Evolutionary conservation across 1,139 yeast species (phyloP).

Genomic region (Taphrina pruni): DNA sequence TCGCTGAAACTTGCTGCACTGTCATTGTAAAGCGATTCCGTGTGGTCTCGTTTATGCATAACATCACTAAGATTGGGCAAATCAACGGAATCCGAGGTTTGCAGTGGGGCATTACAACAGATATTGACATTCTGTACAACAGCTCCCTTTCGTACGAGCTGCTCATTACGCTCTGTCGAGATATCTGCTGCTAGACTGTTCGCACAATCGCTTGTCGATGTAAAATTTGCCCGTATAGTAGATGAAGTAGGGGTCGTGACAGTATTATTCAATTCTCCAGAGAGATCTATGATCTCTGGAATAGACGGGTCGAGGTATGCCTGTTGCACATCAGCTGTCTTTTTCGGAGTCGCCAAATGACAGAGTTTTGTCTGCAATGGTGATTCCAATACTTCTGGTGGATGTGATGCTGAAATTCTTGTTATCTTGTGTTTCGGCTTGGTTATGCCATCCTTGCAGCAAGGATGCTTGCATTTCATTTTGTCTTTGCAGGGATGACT

Average conservation of each 20-base stretch:
- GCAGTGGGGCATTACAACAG: background rate
- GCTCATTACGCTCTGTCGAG: too few species aligned
- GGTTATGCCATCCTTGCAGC: constrained; percentile 25
- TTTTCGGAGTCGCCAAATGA: too few species aligned
- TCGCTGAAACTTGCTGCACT: too few species aligned
- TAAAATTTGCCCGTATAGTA: too few species aligned
- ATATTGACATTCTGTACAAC: too few species aligned
- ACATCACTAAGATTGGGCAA: background rate
- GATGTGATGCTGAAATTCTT: background rate
- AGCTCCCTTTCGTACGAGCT: too few species aligned
- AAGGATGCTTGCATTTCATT: constrained; percentile 15
- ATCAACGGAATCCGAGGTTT: background rate
- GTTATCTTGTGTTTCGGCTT: background rate
- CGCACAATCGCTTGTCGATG: too few species aligned
- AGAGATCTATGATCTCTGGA: background rate
- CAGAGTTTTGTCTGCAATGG: too few species aligned
- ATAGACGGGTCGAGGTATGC: background rate
- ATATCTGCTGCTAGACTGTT: too few species aligned
- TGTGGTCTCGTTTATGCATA: background rate
- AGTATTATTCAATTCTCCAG: background rate
- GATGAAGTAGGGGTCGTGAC: too few species aligned
- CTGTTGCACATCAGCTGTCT: too few species aligned
- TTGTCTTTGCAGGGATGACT: constrained; percentile 30
- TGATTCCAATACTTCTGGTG: background rate
- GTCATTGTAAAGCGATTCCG: too few species aligned